phyloP scores from a whole-genome alignment of 2,329 filamentous ascomycete species.

The Cercospora canescens region DNA sequence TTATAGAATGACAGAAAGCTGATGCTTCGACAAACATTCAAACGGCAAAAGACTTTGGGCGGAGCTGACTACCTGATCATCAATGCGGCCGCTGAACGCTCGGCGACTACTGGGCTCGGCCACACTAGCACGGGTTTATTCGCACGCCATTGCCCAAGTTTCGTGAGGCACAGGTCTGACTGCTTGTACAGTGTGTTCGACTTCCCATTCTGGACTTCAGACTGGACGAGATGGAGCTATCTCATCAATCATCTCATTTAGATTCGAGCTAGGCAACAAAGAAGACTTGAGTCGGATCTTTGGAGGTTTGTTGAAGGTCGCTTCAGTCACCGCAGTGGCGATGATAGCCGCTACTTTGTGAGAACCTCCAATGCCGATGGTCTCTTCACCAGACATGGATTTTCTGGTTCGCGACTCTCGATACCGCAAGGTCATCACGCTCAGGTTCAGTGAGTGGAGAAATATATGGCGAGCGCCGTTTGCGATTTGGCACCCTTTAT shows the following conservation, averaged over 20 bases:
- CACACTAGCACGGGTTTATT: background rate
- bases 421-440: background rate
- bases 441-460: background rate
- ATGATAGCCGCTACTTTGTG: background rate
- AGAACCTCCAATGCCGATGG: background rate
- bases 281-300: background rate
- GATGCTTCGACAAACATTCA: background rate
- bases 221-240: background rate
- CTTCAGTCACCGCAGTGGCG: background rate
- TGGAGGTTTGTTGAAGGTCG: background rate
- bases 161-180: background rate
- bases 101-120: background rate
- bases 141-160: background rate
- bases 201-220: background rate
- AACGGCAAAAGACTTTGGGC: background rate
- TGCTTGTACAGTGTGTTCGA: background rate
- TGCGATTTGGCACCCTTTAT: background rate
- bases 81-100: background rate
- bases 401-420: background rate
- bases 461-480: background rate
- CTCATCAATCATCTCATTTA: background rate
- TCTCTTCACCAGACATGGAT: background rate
- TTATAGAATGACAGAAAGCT: too few relatives aligned
- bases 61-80: background rate
- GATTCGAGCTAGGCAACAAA: background rate